Evolutionary conservation across 1,139 yeast species (phyloP), one percentile per base, ranked within the genome.

Genomic region (Groenewaldozyma sp.): DNA sequence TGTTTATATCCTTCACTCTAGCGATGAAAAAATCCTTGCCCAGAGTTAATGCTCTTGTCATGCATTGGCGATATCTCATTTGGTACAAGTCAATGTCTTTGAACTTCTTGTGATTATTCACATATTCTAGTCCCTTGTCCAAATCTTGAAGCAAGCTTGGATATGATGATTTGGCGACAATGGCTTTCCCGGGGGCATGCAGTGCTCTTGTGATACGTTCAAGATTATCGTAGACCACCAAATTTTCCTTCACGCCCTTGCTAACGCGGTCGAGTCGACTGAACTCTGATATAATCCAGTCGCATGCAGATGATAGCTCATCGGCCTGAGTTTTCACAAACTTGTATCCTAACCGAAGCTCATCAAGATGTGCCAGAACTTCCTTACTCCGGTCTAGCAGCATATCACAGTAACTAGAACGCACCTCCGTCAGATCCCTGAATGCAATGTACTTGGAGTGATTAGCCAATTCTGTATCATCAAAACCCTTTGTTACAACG

Each of bases 31-130:
- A 83, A 50, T 80, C 82, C 47, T 80, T 73, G 18, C 86, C 74
- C 47, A 91, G 65, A 0, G 94, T 77, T 41, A 87, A 68, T 0
- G 94, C 79, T 44, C 95, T 71, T 1, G 93, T 79, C 73, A 87
- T 71, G 54, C 95, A 84, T 52, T 84, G 94, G 45, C 86, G 73
- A 60, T 83, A 84, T 45, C 91, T 70, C 48, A 79, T 74, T 34
- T 72, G 72, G 58, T 84, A 87, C 3, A 75, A 55, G 27, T 80
- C 94, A 14, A 77, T 67, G 44, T 87, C 95, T 53, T 73, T 77
- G 17, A 46, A 32, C 29, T 71, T 68, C 1, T 71, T 65, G 48
- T 73, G 70, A 1, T 54, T 54, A 13, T 65, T 63, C 5, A 76
- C 64, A 51, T 75, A 78, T 3, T 48, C 56, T 28, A 79, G 54